phyloP scores from a whole-genome alignment of 305 asterid species.

The Solanum chacoense region DNA sequence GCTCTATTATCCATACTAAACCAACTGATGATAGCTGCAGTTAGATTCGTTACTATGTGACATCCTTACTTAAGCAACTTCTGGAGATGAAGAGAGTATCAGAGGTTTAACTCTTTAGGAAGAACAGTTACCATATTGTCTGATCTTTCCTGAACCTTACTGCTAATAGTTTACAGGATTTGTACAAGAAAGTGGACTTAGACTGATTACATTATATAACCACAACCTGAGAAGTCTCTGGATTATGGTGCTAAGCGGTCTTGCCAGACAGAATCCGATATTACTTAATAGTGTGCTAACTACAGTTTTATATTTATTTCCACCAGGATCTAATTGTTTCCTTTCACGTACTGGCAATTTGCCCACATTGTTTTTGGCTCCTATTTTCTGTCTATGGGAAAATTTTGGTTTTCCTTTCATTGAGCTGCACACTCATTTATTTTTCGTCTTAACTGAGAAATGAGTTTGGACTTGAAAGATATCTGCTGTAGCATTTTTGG shows the following conservation, averaged over 20 bases:
- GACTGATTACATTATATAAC: not conserved
- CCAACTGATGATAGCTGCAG: not conserved
- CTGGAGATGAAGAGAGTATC: not conserved
- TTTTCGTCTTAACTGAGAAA: not conserved
- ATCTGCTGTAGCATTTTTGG: not conserved
- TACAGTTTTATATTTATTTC: not conserved
- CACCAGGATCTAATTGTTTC: not conserved
- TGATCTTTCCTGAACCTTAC: not conserved
- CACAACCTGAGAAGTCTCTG: not conserved
- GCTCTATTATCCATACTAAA: not conserved
- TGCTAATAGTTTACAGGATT: not conserved
- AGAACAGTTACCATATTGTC: not conserved
- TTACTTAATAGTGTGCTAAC: not conserved
- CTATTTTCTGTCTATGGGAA: not conserved
- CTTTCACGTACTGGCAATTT: not conserved
- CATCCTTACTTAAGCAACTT: not conserved
- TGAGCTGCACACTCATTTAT: not conserved
- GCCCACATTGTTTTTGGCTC: not conserved
- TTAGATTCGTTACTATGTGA: not conserved
- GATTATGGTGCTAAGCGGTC: not conserved
- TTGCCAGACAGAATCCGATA: not conserved
- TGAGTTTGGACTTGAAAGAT: not conserved
- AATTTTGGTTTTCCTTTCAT: not conserved
- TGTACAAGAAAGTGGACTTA: not conserved
- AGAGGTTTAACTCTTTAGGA: not conserved